Percentiles rank a stretch among this genome's conserved stretches.
phyloP scores from a whole-genome alignment of 2,329 filamentous ascomycete species.

The Xylaria polymorpha region DNA sequence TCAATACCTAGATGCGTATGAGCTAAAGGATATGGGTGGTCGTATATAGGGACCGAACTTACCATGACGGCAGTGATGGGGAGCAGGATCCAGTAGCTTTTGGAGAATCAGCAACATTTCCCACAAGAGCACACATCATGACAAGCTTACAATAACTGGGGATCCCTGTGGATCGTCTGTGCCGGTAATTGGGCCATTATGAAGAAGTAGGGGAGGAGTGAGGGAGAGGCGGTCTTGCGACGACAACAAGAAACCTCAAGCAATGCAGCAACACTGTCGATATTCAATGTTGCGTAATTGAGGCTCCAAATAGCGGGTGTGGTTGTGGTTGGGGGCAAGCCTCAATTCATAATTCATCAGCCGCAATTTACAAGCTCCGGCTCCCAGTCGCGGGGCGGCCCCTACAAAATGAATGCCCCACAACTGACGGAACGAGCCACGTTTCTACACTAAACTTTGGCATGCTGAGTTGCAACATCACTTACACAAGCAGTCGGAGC shows the following conservation, averaged over 20 bases:
- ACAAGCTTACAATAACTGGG: conserved; percentile 87
- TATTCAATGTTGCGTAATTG: conserved; percentile 16
- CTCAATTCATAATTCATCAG: conserved; percentile 32
- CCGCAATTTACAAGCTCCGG: conserved; percentile 34
- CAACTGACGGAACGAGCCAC: conserved; percentile 42
- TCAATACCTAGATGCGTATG: conserved; percentile 73
- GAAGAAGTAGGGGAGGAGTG: conserved; percentile 8
- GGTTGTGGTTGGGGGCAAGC: conserved; percentile 24
- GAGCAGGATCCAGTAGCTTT: conserved; percentile 97
- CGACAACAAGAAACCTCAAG: conserved; percentile 13
- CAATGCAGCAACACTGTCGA: conserved; percentile 6
- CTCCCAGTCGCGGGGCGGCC: neutral
- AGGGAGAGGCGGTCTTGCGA: conserved; percentile 19
- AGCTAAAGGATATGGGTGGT: neutral
- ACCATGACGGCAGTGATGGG: conserved; percentile 98
- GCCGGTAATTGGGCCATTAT: conserved; percentile 85
- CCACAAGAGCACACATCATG: neutral
- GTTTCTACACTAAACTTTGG: conserved; percentile 27
- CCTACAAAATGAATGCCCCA: conserved; percentile 29
- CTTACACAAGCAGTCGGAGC: conserved; percentile 10
- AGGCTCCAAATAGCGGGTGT: conserved; percentile 14
- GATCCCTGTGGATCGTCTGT: conserved; percentile 98
- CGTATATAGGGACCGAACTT: conserved; percentile 32
- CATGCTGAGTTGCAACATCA: conserved; percentile 6
- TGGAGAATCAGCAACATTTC: conserved; percentile 33